Conservation (phyloP, 2,329 filamentous ascomycete genomes). For the Alternaria infectoria region DNA sequence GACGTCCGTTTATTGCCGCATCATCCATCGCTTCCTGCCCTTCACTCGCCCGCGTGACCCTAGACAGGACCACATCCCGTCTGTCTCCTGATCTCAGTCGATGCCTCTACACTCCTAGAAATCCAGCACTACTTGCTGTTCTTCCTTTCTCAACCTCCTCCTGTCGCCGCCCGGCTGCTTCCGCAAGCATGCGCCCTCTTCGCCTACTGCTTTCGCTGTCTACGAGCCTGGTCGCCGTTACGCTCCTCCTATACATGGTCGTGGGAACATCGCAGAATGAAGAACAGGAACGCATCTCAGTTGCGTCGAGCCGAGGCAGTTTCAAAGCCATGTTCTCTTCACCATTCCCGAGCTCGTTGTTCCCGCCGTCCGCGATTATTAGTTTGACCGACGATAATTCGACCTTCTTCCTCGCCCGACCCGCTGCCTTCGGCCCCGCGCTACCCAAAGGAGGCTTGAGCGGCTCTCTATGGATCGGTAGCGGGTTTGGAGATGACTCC, state of each 20-base stretch:
- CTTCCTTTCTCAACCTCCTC: constrained; percentile 3
- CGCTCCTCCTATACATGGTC: constrained; percentile 52
- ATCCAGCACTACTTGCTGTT: constrained; percentile 36
- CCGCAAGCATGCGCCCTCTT: constrained; percentile 45
- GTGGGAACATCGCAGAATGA: constrained; percentile 31
- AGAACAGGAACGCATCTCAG: constrained; percentile 18
- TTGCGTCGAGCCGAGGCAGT: constrained; percentile 37
- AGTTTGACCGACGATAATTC: constrained; percentile 97
- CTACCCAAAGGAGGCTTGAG: constrained; percentile 79
- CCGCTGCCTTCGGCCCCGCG: constrained; percentile 87
- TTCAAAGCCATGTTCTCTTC: constrained; percentile 56
- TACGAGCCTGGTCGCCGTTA: constrained; percentile 52
- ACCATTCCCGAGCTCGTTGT: constrained; percentile 77
- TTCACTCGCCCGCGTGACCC: constrained; percentile 12
- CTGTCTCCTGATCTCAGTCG: constrained; percentile 16
- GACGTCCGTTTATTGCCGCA: constrained; percentile 23
- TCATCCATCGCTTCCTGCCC: constrained; percentile 17
- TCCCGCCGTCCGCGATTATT: constrained; percentile 93
- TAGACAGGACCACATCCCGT: constrained; percentile 3
- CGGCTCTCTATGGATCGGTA: constrained; percentile 91
- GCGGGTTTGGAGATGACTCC: constrained; percentile 81
- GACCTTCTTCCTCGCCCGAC: constrained; percentile 91
- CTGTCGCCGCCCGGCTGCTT: constrained; percentile 4
- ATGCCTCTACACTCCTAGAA: constrained; percentile 28
- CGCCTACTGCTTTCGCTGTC: constrained; percentile 51